Conservation (phyloP, 805 yeast genomes). For the Priceomyces fermenticarens region DNA sequence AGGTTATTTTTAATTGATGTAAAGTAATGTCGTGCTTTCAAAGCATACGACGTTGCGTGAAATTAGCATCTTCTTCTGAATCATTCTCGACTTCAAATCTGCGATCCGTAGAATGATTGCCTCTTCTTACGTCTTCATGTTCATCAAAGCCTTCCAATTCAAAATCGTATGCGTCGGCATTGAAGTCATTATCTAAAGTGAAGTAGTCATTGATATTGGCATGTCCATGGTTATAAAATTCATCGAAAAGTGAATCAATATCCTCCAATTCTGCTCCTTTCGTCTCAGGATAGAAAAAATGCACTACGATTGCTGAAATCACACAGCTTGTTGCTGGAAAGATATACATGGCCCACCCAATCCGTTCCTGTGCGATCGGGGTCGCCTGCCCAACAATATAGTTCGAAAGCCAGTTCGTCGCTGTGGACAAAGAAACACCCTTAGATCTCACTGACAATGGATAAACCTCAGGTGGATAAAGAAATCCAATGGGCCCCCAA, state of each 20-base stretch:
- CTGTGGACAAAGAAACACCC: constrained; percentile 44
- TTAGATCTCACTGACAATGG: constrained; percentile 42
- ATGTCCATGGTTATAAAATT: constrained; percentile 21
- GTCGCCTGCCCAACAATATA: constrained; percentile 45
- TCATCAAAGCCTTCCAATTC: constrained; percentile 13
- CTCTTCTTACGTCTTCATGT: background rate
- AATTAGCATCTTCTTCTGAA: too few species aligned
- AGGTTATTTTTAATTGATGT: too few species aligned
- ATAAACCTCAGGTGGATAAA: constrained; percentile 43
- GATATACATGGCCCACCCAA: constrained; percentile 41
- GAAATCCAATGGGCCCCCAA: constrained; percentile 47
- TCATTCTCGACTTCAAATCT: too few species aligned
- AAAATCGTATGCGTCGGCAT: constrained; percentile 6
- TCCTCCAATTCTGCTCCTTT: constrained; percentile 44
- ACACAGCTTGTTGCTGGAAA: constrained; percentile 39
- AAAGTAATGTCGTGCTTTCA: too few species aligned
- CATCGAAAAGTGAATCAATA: constrained; percentile 36
- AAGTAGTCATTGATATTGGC: constrained; percentile 15
- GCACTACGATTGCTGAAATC: constrained; percentile 31
- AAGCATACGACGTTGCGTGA: too few species aligned
- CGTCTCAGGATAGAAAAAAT: constrained; percentile 40
- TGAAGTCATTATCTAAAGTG: constrained; percentile 6
- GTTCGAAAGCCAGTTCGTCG: constrained; percentile 45
- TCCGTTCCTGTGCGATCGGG: constrained; percentile 37
- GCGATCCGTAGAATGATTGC: background rate